Evolutionary conservation across 176 grass and related monocot species (phyloP).

Genomic region (Musa troglodytarum): DNA sequence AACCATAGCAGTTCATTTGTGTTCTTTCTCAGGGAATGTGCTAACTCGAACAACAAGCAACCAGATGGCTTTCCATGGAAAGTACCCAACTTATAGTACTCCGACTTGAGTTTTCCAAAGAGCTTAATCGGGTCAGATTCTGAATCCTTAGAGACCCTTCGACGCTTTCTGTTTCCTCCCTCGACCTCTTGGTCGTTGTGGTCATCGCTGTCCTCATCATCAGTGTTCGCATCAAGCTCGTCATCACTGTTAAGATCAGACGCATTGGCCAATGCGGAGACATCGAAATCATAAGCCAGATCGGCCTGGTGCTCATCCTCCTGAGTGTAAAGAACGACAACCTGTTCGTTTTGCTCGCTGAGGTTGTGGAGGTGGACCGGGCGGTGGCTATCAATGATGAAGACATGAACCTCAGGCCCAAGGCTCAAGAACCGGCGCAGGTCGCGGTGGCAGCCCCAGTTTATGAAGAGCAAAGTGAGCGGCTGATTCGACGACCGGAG

Average conservation of each 20-base stretch:
- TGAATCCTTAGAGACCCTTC: slow-evolving; percentile 20
- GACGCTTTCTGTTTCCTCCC: slow-evolving; percentile 31
- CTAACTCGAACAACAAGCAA: slow-evolving; percentile 77
- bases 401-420: slow-evolving; percentile 28
- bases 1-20: slow-evolving; percentile 89
- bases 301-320: slow-evolving; percentile 78
- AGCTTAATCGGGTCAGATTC: slow-evolving; percentile 53
- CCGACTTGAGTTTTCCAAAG: slow-evolving; percentile 44
- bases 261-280: slow-evolving; percentile 60
- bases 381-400: slow-evolving; percentile 66
- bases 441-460: slow-evolving; percentile 78
- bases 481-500: slow-evolving; percentile 24
- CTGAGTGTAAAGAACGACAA: slow-evolving; percentile 57
- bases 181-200: slow-evolving; percentile 36
- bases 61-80: slow-evolving; percentile 90
- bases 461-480: slow-evolving; percentile 54
- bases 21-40: slow-evolving; percentile 60
- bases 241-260: slow-evolving; percentile 49
- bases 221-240: slow-evolving; percentile 15
- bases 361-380: slow-evolving; percentile 83
- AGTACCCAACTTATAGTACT: slow-evolving; percentile 79
- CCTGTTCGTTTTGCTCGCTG: slow-evolving; percentile 43
- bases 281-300: slow-evolving; percentile 68
- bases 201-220: slow-evolving; percentile 29
- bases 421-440: slow-evolving; percentile 40